A percentile compares a stretch with the other conserved stretches of the same genome.
Evolutionary conservation across 192 early-diverging fungal genomes (phyloP).

Genomic region (Backusella australiensis): DNA sequence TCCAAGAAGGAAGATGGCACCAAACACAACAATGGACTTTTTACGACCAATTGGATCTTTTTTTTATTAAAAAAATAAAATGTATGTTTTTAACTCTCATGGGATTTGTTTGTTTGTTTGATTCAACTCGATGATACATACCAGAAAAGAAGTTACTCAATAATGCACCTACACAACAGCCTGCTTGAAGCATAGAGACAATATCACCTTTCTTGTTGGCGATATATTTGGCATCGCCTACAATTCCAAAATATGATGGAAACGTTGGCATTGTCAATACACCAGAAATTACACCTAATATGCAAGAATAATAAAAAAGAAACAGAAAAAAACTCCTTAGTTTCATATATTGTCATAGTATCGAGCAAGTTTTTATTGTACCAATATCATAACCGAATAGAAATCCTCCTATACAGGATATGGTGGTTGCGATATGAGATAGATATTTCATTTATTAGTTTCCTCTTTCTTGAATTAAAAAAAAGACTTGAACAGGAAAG

Average conservation of each 20-base stretch:
- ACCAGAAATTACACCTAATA: conserved; percentile 52
- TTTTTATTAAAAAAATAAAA: background rate
- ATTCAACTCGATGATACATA: conserved; percentile 7
- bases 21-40: conserved; percentile 50
- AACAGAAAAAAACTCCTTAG: background rate
- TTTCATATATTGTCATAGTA: background rate
- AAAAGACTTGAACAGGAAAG: background rate
- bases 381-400: conserved; percentile 42
- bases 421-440: conserved; percentile 34
- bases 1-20: conserved; percentile 61
- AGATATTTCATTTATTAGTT: conserved; percentile 20
- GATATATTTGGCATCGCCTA: background rate
- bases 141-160: conserved; percentile 39
- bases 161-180: conserved; percentile 42
- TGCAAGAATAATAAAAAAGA: background rate
- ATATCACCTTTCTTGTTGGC: conserved; percentile 22
- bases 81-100: background rate
- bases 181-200: conserved; percentile 35
- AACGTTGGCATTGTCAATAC: conserved; percentile 56
- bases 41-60: conserved; percentile 60
- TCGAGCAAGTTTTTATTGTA: background rate
- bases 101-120: background rate
- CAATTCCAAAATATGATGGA: conserved; percentile 31
- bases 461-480: background rate
- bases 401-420: conserved; percentile 59